Conservation (phyloP, 2,329 filamentous ascomycete genomes). For the Capronia americana region DNA sequence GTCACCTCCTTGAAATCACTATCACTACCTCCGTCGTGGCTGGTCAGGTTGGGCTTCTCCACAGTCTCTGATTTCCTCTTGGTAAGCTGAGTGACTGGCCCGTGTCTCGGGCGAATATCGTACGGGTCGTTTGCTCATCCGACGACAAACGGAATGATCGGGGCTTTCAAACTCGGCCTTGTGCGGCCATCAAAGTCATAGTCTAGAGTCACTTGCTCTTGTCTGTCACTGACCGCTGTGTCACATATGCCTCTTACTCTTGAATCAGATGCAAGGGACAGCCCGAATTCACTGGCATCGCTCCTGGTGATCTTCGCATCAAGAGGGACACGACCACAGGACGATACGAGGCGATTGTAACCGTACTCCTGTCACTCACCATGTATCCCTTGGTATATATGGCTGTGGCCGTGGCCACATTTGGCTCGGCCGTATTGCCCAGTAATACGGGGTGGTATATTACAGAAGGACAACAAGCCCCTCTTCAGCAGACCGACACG, state of each 20-base stretch:
- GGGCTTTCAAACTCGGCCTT: not conserved
- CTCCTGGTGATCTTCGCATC: not conserved
- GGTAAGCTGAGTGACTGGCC: not conserved
- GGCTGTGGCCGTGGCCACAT: not conserved
- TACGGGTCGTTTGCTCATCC: not conserved
- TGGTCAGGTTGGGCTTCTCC: not conserved
- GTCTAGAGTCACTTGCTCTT: not conserved
- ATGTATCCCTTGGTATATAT: not conserved
- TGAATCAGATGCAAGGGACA: not conserved
- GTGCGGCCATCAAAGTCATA: not conserved
- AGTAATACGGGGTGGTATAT: not conserved
- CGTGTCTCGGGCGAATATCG: constrained; percentile 12
- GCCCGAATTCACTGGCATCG: not conserved
- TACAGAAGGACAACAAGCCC: not conserved
- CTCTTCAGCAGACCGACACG: not conserved
- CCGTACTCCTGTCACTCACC: not conserved
- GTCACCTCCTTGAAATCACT: not conserved
- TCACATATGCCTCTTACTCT: not conserved
- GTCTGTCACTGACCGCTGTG: not conserved
- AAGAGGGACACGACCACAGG: too few relatives aligned
- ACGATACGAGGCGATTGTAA: not conserved
- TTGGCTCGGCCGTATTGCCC: not conserved
- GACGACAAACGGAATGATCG: constrained; percentile 6
- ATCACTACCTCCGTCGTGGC: not conserved
- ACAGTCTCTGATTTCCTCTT: not conserved